A percentile compares a stretch with the other conserved stretches of the same genome.
These are phyloP conservation scores for Cystobasidium onofrii DNA, from an alignment of 768 basidiomycete genomes.

Conservation along the genomic window DNA sequence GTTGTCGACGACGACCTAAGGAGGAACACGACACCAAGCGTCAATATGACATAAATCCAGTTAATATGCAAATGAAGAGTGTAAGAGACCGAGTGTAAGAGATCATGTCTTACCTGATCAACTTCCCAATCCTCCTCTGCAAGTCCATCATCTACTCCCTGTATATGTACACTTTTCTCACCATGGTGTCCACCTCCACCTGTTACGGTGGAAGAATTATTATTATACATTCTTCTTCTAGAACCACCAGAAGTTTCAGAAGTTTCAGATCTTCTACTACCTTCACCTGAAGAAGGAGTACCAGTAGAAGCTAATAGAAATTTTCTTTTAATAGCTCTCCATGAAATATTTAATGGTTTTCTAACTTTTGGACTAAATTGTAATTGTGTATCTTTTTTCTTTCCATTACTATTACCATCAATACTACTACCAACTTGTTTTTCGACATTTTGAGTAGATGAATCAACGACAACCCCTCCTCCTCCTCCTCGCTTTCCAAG, in stretches of 20 bases:
- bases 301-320: constrained; percentile 20
- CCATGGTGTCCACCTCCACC: neutral
- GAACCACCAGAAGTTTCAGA: constrained; percentile 1
- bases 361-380: neutral
- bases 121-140: neutral
- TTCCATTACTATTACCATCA: neutral
- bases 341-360: constrained; percentile 9
- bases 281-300: constrained; percentile 15
- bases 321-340: constrained; percentile 18
- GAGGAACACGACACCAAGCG: no score
- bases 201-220: neutral
- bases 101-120: neutral
- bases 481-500: neutral
- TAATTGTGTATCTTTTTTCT: neutral
- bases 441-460: no score
- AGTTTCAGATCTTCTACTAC: constrained; percentile 13
- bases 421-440: neutral
- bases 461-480: neutral
- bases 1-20: constrained; percentile 27
- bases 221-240: neutral
- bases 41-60: no score
- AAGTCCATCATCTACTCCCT: neutral
- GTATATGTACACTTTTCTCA: constrained; percentile 3
- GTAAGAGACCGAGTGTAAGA: no score
- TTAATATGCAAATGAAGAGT: no score